Evolutionary conservation across 106 monocot genomes (phyloP).

Genomic region (Narthecium ossifragum): DNA sequence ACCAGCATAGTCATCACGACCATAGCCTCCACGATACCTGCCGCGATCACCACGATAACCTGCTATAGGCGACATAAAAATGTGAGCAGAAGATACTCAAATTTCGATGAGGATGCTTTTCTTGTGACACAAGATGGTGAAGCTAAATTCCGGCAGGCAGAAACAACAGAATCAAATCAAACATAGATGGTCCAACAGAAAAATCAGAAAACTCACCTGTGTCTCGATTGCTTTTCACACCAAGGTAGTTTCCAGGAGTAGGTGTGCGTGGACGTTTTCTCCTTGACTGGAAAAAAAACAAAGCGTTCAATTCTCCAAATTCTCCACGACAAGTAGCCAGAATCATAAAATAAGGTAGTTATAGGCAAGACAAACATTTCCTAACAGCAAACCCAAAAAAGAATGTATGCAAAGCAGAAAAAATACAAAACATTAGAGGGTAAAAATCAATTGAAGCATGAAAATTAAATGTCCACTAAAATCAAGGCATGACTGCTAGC

Average conservation of each 20-base stretch:
- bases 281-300: slow-evolving; percentile 51
- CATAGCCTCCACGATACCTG: slow-evolving; percentile 50
- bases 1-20: slow-evolving; percentile 40
- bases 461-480: slow-evolving; percentile 22
- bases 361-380: not conserved
- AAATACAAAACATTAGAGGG: too few species aligned
- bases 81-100: too few species aligned
- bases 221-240: slow-evolving; percentile 56
- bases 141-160: too few species aligned
- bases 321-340: not conserved
- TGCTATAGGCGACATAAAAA: not conserved
- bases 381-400: not conserved
- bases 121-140: too few species aligned
- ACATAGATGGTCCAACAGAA: not conserved
- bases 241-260: slow-evolving; percentile 92
- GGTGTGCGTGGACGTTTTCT: slow-evolving; percentile 71
- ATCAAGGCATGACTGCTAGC: slow-evolving; percentile 23
- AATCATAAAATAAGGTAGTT: not conserved
- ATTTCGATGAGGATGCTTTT: too few species aligned
- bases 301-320: not conserved
- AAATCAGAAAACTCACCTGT: slow-evolving; percentile 17
- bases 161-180: too few species aligned
- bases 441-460: too few species aligned
- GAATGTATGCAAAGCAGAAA: too few species aligned
- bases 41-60: slow-evolving; percentile 31